phyloP scores from a whole-genome alignment of 768 basidiomycete species.

The Russula compacta region DNA sequence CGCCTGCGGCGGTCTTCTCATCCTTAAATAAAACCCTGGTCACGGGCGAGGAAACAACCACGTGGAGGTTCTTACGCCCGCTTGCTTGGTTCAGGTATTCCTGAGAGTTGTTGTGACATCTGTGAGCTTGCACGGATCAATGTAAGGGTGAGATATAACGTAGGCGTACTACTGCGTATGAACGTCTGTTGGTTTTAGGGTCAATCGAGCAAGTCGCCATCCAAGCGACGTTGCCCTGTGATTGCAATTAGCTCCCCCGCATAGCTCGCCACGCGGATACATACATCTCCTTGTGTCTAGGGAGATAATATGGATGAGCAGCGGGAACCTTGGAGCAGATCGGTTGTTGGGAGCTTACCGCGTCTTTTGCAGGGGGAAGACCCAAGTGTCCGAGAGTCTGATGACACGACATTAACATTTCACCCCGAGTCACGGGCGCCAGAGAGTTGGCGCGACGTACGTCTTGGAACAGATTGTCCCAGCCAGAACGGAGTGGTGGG shows the following conservation, averaged over 20 bases:
- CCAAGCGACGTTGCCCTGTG: slow-evolving; percentile 9
- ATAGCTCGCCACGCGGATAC: neutral
- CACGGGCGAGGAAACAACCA: slow-evolving; percentile 18
- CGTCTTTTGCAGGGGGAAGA: neutral
- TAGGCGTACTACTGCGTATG: slow-evolving; percentile 8
- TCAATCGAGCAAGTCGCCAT: slow-evolving; percentile 13
- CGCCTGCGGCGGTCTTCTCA: neutral
- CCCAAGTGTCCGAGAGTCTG: slow-evolving; percentile 11
- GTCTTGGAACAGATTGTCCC: slow-evolving; percentile 11
- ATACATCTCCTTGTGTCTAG: slow-evolving; percentile 6
- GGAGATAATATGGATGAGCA: neutral
- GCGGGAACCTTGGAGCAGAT: neutral
- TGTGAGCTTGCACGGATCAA: neutral
- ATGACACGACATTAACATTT: neutral
- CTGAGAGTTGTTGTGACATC: neutral
- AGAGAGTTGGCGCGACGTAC: neutral
- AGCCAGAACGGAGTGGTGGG: slow-evolving; percentile 2
- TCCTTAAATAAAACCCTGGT: slow-evolving; percentile 15
- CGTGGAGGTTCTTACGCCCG: slow-evolving; percentile 7
- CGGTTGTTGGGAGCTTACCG: neutral
- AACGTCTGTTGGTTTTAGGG: slow-evolving; percentile 8
- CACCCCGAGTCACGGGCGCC: neutral
- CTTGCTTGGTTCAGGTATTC: slow-evolving; percentile 9
- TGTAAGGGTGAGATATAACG: neutral
- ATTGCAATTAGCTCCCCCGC: neutral